Percentiles rank a stretch among this genome's conserved stretches.
phyloP scores from a whole-genome alignment of 139 green algal genomes.

The Chlorella sp. region DNA sequence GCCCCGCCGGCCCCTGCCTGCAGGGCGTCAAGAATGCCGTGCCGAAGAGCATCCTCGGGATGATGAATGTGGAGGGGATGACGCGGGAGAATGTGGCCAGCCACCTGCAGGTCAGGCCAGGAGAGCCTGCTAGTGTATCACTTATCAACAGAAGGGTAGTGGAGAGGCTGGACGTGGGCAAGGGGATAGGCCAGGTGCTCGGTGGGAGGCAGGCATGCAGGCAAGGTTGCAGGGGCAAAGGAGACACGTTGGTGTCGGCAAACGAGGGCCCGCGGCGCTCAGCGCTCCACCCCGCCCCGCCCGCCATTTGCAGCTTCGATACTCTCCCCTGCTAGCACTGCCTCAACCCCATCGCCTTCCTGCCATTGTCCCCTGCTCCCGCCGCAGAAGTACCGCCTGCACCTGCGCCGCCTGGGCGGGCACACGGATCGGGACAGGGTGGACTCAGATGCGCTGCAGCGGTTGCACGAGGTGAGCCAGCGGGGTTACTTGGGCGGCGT shows the following conservation, averaged over 20 bases:
- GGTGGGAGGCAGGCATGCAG: too few species aligned
- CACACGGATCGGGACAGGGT: constrained; percentile 37
- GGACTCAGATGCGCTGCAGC: constrained; percentile 39
- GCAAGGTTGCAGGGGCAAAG: too few species aligned
- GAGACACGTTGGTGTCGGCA: too few species aligned
- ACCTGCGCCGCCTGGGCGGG: constrained; percentile 70
- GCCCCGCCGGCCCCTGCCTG: background rate
- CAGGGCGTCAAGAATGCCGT: constrained; percentile 63
- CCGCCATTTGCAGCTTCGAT: too few species aligned
- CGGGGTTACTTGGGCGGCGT: background rate
- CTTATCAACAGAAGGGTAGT: too few species aligned
- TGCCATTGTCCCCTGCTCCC: background rate
- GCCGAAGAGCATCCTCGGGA: constrained; percentile 66
- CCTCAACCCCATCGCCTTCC: too few species aligned
- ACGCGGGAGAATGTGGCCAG: constrained; percentile 92
- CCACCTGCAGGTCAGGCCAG: constrained; percentile 75
- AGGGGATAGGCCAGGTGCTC: too few species aligned
- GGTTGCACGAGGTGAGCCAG: constrained; percentile 38
- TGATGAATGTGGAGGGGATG: constrained; percentile 97
- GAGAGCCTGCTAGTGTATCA: too few species aligned
- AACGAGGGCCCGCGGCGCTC: too few species aligned
- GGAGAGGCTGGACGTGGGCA: too few species aligned
- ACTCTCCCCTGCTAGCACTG: too few species aligned
- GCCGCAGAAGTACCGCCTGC: constrained; percentile 89
- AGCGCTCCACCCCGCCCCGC: too few species aligned